These are phyloP conservation scores for Nicotiana otophora DNA, from an alignment of 257 asterid genomes.

Conservation along the genomic window DNA sequence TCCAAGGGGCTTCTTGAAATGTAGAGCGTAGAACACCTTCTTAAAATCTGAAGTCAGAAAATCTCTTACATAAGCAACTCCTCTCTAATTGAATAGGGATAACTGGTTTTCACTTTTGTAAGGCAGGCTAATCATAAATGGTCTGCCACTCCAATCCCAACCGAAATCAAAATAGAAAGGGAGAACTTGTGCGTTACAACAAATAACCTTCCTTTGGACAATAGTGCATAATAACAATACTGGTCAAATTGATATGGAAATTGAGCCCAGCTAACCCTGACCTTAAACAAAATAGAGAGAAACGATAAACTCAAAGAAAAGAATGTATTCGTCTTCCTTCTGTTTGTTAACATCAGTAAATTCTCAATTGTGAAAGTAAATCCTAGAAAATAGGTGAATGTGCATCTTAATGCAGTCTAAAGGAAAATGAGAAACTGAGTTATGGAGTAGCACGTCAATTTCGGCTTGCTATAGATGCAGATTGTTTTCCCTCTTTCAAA, in stretches of 20 bases:
- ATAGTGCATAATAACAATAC: not conserved
- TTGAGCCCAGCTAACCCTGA: not conserved
- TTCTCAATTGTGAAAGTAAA: not conserved
- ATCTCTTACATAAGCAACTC: not conserved
- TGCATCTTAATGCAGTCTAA: not conserved
- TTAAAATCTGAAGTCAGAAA: not conserved
- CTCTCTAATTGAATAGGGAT: not conserved
- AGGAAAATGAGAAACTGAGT: not conserved
- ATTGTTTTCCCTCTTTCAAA: not conserved
- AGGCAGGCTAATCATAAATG: not conserved
- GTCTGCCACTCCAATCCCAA: not conserved
- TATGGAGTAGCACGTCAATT: not conserved
- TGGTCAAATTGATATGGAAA: not conserved
- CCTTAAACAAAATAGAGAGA: not conserved
- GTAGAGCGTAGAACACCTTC: not conserved
- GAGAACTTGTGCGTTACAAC: not conserved
- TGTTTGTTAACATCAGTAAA: not conserved
- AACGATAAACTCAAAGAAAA: not conserved
- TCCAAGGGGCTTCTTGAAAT: conserved; percentile 3
- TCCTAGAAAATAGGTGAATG: not conserved
- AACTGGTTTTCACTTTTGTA: not conserved
- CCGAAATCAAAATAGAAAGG: not conserved
- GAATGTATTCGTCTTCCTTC: not conserved
- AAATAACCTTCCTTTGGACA: not conserved
- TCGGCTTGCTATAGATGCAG: not conserved